Evolutionary conservation across 169 alveolate species (phyloP).

Genomic region (Cystoisospora suis): DNA sequence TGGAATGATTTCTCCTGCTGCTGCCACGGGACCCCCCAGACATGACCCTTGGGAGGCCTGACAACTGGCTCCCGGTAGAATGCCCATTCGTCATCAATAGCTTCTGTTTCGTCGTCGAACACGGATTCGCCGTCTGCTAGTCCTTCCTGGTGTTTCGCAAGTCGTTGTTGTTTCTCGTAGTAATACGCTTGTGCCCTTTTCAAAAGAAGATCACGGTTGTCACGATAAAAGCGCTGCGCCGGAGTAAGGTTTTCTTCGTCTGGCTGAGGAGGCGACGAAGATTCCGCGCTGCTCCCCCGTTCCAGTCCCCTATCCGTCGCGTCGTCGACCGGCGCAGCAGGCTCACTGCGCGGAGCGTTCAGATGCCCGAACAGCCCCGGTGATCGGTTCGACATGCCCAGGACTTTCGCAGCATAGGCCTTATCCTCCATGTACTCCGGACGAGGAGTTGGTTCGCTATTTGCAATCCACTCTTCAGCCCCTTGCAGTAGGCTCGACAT

Average conservation of each 20-base stretch:
- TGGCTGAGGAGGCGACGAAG: too few relatives aligned
- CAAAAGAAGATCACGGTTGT: slow-evolving; percentile 62
- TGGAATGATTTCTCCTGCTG: too few relatives aligned
- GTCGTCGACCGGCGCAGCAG: neutral
- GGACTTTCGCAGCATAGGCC: neutral
- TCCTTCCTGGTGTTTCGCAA: neutral
- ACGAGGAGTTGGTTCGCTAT: too few relatives aligned
- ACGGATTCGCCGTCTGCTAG: neutral
- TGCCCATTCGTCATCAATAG: slow-evolving; percentile 64
- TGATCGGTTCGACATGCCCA: neutral
- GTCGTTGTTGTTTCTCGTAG: slow-evolving; percentile 58
- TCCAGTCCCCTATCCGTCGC: neutral
- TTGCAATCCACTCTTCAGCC: too few relatives aligned
- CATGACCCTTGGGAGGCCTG: slow-evolving; percentile 72
- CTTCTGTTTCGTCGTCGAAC: slow-evolving; percentile 10
- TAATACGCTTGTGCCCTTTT: slow-evolving; percentile 63
- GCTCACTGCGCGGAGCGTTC: too few relatives aligned
- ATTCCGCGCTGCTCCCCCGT: neutral
- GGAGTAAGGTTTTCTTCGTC: slow-evolving; percentile 61
- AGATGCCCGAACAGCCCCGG: slow-evolving; percentile 4
- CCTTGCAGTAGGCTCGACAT: too few relatives aligned
- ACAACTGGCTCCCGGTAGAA: slow-evolving; percentile 72
- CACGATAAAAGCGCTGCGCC: slow-evolving; percentile 66
- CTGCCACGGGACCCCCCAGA: slow-evolving; percentile 76
- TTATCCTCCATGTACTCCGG: neutral